These are phyloP conservation scores for Sarocladiaceae sp. DNA, from an alignment of 2,329 filamentous ascomycete species.

Conservation along the genomic window DNA sequence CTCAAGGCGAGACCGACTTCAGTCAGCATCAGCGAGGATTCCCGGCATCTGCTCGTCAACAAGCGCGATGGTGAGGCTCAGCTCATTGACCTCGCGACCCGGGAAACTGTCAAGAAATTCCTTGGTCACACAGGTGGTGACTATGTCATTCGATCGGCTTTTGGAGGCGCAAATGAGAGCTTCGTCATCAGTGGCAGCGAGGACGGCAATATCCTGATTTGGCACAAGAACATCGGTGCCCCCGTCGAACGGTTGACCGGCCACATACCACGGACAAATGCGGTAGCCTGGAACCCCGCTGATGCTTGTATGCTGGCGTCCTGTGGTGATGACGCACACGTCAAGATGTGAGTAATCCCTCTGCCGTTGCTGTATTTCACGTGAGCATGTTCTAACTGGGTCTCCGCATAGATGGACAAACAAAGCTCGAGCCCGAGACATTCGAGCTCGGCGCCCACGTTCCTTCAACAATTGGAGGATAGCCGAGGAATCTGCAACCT, in stretches of 20 bases:
- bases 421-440: conserved; percentile 10
- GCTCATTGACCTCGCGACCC: conserved; percentile 69
- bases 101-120: conserved; percentile 67
- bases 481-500: conserved; percentile 7
- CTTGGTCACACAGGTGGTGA: conserved; percentile 67
- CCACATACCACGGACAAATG: conserved; percentile 74
- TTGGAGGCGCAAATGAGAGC: conserved; percentile 86
- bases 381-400: neutral
- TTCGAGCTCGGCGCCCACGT: conserved; percentile 4
- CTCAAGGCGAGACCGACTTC: conserved; percentile 64
- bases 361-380: neutral
- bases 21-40: conserved; percentile 74
- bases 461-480: conserved; percentile 3
- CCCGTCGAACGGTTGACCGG: conserved; percentile 71
- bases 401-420: conserved; percentile 21
- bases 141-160: conserved; percentile 73
- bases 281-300: conserved; percentile 80
- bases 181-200: conserved; percentile 91
- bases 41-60: conserved; percentile 75
- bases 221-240: conserved; percentile 77
- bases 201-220: conserved; percentile 72
- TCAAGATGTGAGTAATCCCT: conserved; percentile 66
- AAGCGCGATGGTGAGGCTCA: conserved; percentile 70
- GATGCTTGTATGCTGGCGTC: conserved; percentile 83
- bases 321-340: conserved; percentile 77